A percentile compares a stretch with the other conserved stretches of the same genome.
These are phyloP conservation scores for Senecio squalidus DNA, from an alignment of 140 eudicot species.

Conservation along the genomic window DNA sequence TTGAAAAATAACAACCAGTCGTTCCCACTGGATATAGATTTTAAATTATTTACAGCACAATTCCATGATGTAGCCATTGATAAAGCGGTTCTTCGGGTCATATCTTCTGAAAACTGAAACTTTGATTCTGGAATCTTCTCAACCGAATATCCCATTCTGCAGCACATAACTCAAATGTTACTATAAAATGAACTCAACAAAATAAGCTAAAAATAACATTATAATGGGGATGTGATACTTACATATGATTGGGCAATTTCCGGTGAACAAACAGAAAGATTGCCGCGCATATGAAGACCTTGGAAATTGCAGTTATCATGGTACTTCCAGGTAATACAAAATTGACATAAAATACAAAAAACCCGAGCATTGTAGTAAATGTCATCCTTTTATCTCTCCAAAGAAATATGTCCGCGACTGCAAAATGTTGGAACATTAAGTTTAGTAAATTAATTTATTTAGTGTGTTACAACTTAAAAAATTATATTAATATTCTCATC, in stretches of 20 bases:
- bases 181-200: background rate
- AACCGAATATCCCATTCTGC: conserved; percentile 71
- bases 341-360: conserved; percentile 51
- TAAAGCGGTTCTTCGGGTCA: conserved; percentile 55
- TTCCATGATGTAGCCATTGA: conserved; percentile 63
- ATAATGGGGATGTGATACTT: conserved; percentile 16
- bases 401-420: conserved; percentile 83
- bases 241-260: conserved; percentile 59
- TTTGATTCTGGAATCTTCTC: conserved; percentile 70
- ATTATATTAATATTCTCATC: background rate
- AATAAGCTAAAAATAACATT: background rate
- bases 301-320: conserved; percentile 55
- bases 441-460: background rate
- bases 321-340: conserved; percentile 71
- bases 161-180: too few species aligned
- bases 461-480: background rate
- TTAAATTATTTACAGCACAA: conserved; percentile 40
- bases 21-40: conserved; percentile 65
- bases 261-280: conserved; percentile 64
- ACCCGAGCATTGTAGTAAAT: conserved; percentile 30
- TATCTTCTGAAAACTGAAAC: conserved; percentile 60
- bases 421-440: conserved; percentile 20
- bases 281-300: conserved; percentile 46
- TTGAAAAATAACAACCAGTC: conserved; percentile 65
- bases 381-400: conserved; percentile 75